A percentile compares a stretch with the other conserved stretches of the same genome.
phyloP scores from a whole-genome alignment of 2,329 filamentous ascomycete species.

The Arthrobotrys conoides region DNA sequence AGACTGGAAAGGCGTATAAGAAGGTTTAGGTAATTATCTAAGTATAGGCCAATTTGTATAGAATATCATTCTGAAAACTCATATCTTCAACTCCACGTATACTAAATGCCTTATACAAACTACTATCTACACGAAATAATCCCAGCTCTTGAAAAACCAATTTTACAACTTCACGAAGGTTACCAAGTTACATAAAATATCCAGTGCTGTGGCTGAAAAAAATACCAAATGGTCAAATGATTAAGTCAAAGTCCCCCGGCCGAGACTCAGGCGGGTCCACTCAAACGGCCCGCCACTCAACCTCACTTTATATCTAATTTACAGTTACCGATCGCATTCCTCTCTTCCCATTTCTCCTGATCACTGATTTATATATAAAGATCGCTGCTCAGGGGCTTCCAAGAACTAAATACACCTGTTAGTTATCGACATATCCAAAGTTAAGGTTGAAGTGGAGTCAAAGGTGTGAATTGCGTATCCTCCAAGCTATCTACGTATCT shows the following conservation, averaged over 20 bases:
- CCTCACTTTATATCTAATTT: not conserved
- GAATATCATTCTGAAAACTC: no score
- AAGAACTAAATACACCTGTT: not conserved
- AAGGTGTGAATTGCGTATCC: slow-evolving; percentile 5
- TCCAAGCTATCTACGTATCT: no score
- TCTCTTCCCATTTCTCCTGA: not conserved
- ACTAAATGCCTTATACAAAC: no score
- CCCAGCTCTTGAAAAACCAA: no score
- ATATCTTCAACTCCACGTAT: no score
- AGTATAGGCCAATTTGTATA: no score
- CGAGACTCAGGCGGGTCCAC: slow-evolving; percentile 8
- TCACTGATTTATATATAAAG: not conserved
- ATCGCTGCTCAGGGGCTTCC: not conserved
- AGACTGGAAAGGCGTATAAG: no score
- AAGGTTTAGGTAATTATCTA: no score
- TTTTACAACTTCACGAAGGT: no score
- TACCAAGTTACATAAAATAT: not conserved
- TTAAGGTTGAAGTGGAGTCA: not conserved
- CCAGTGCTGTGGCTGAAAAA: not conserved
- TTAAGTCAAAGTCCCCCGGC: no score
- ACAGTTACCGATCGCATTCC: not conserved
- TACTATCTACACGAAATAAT: no score
- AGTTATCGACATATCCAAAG: not conserved
- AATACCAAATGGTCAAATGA: not conserved
- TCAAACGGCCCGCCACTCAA: slow-evolving; percentile 17